These are phyloP conservation scores for Neonothopanus nambi DNA, from an alignment of 1,284 basidiomycete genomes.

Conservation along the genomic window DNA sequence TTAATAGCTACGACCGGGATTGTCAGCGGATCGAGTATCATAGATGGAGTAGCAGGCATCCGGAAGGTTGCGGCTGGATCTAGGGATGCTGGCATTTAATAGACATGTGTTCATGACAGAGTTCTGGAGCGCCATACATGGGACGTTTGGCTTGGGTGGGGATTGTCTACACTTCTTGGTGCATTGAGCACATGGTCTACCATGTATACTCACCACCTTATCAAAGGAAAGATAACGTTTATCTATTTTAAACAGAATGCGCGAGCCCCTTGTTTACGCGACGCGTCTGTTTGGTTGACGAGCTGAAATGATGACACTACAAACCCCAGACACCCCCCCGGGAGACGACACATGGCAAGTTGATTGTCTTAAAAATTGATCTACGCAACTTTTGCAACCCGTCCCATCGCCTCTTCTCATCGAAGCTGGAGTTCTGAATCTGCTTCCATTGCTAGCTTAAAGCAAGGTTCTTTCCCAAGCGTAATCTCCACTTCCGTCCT, in stretches of 20 bases:
- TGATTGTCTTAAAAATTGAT: neutral
- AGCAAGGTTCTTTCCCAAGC: too few species aligned
- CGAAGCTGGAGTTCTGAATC: too few species aligned
- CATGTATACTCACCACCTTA: slow-evolving; percentile 12
- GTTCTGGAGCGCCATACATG: neutral
- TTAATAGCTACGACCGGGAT: slow-evolving; percentile 89
- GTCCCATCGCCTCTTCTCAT: too few species aligned
- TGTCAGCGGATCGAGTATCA: slow-evolving; percentile 72
- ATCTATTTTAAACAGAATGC: slow-evolving; percentile 3
- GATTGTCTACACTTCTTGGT: slow-evolving; percentile 1
- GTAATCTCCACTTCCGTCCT: too few species aligned
- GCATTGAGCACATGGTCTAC: slow-evolving; percentile 11
- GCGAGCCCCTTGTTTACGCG: slow-evolving; percentile 29
- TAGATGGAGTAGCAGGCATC: slow-evolving; percentile 65
- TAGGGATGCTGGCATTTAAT: slow-evolving; percentile 33
- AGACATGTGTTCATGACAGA: slow-evolving; percentile 26
- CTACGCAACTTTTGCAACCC: too few species aligned
- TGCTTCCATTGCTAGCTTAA: too few species aligned
- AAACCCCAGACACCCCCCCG: slow-evolving; percentile 36
- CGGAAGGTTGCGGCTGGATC: slow-evolving; percentile 31
- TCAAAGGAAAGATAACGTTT: slow-evolving; percentile 9
- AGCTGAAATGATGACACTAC: slow-evolving; percentile 24
- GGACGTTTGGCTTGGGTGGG: slow-evolving; percentile 5
- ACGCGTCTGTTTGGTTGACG: slow-evolving; percentile 43
- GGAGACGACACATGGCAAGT: slow-evolving; percentile 14